A percentile compares a stretch with the other conserved stretches of the same genome.
Evolutionary conservation across 2,329 filamentous ascomycete genomes (phyloP).

Genomic region (Sclerotinia spermophila): DNA sequence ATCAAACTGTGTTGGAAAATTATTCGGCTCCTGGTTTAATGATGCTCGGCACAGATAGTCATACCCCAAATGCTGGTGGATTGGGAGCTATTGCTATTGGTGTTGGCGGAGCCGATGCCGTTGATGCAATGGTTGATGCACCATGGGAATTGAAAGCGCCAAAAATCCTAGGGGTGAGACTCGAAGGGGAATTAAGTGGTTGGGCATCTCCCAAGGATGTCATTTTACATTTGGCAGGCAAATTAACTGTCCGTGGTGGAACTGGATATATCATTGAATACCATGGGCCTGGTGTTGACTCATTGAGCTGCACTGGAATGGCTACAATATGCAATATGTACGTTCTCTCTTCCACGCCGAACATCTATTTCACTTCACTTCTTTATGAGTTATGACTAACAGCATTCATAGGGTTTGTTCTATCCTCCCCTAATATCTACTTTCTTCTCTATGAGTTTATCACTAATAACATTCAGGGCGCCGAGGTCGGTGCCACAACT

Average conservation of each 20-base stretch:
- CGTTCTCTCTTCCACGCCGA: neutral
- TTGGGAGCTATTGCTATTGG: constrained; percentile 92
- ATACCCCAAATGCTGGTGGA: constrained; percentile 96
- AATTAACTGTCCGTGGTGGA: constrained; percentile 87
- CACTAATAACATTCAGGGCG: constrained; percentile 40
- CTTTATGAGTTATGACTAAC: neutral
- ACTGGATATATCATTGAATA: constrained; percentile 96
- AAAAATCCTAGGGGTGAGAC: constrained; percentile 78
- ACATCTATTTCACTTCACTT: neutral
- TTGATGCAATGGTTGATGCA: constrained; percentile 92
- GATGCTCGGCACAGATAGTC: constrained; percentile 98
- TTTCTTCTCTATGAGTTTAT: neutral
- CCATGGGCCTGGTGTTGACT: constrained; percentile 82
- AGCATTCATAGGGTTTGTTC: neutral
- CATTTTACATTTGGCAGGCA: constrained; percentile 83
- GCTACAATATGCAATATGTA: constrained; percentile 81
- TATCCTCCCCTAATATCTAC: neutral
- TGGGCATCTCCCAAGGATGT: constrained; percentile 97
- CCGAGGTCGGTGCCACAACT: constrained; percentile 87
- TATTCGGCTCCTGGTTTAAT: constrained; percentile 95
- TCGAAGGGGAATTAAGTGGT: constrained; percentile 78
- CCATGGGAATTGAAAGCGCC: constrained; percentile 98
- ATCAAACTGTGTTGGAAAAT: constrained; percentile 97
- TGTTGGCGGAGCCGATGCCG: constrained; percentile 93
- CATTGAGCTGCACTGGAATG: constrained; percentile 89